Base-by-base conservation (phyloP, 345 rosid species). In the Citrus hindsii region DNA sequence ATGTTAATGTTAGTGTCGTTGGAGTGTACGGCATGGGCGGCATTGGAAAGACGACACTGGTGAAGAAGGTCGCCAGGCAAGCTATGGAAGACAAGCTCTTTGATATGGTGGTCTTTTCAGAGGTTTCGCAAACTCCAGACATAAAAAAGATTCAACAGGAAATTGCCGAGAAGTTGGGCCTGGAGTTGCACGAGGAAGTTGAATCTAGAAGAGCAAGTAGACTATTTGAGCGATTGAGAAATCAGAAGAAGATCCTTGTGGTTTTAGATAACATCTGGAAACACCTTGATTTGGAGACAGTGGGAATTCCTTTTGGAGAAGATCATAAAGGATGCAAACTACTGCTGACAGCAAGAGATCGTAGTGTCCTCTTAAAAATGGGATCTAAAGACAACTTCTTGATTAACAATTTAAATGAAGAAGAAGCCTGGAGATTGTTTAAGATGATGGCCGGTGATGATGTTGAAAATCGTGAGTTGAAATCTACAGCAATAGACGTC, bases 21-120 rank as follows among this genome's bases (percentile, higher is more conserved):
- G 83, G 83, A 13, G 22, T 81, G 7, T 33, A 65, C 19, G 83
- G 80, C 7, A 14, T 16, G 25, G 19, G 71, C 3, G 76, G 80
- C 22, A 24, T 76, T 22, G 83, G 83, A 14, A 81, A 81, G 61
- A 77, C 64, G 2, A 82, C 71, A n/a, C 56, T 82, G n/a, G 69
- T 40, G 42, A 77, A 69, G 28, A n/a, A 58, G 38, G 7, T 58
- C 9, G 66, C 65, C 0, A 58, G 51, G 28, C 66, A 28, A 12
- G 66, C 66, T 21, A 12, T 13, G 7, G 30, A 4, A 24, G 14
- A 62, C 14, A 4, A 62, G 16, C 33, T 62, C 1, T 25, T 27
- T 27, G 66, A 27, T 27, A 16, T 9, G 5, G 66, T 62, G 33
- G 62, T 70, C 6, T 67, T 68, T 42, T 74, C 46, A 10, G 37